Evolutionary conservation across 2,329 filamentous ascomycete genomes (phyloP), one percentile per base, ranked within the genome.

Genomic region (Trichoderma harzianum): DNA sequence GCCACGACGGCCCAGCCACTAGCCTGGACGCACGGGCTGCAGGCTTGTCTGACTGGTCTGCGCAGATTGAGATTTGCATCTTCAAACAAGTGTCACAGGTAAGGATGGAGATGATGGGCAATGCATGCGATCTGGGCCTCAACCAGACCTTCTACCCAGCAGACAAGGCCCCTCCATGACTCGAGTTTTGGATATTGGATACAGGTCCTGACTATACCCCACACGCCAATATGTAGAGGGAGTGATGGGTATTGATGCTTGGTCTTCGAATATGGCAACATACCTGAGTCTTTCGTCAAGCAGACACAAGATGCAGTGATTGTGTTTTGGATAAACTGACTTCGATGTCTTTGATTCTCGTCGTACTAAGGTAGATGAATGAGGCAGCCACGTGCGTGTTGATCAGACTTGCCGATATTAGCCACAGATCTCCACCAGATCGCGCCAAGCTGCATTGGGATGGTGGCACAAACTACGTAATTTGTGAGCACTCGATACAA

Each of bases 391-490:
- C 65, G 65, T 69, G 65, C 53, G 32, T 47, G 32, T 24, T 34
- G 21, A 53, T 69, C 36, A 51, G 32, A 47, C 34, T 43, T 69
- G 66, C 66, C 34, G 39, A 51, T 53, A 12, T 68, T 60, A 69
- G 66, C 66, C 66, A 69, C 39, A 69, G 66, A 69, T 69, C 66
- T 61, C 36, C 39, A 26, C 66, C 55, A 69, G 66, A 69, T 69
- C 55, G 66, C 66, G 66, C 66, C 66, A 69, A 61, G 36, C 66
- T 69, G 24, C 36, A 69, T 61, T 61, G 39, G 66, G 66, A 14
- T 69, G 66, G 66, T 30, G 66, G 28, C 66, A 61, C 66, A 60
- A 43, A 60, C 53, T 43, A 68, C 53, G 53, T 60, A 60, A 60
- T 68, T 68, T 43, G 34, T 55, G 32, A 66, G 63, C 30, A 21